Evolutionary conservation across 129 eudicot genomes (phyloP).

Genomic region (Flaveria trinervia): DNA sequence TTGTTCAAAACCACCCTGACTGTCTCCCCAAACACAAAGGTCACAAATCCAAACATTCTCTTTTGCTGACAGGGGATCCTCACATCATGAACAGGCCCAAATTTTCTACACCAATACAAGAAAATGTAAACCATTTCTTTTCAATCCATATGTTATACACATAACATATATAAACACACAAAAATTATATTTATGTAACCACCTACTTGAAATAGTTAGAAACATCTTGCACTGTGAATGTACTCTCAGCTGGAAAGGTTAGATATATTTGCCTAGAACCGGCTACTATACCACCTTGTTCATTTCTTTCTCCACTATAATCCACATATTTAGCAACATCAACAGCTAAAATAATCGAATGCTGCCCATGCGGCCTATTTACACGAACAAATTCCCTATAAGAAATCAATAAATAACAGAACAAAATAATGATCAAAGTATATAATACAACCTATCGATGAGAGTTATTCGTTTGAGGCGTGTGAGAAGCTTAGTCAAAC

Average conservation of each 20-base stretch:
- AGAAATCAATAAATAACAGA: neutral
- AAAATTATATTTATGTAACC: neutral
- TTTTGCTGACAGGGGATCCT: slow-evolving; percentile 88
- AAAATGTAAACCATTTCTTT: slow-evolving; percentile 15
- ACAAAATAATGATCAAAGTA: neutral
- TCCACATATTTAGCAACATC: slow-evolving; percentile 37
- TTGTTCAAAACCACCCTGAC: slow-evolving; percentile 61
- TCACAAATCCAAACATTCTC: slow-evolving; percentile 88
- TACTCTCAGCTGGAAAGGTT: slow-evolving; percentile 40
- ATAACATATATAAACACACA: neutral
- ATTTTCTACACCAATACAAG: slow-evolving; percentile 43
- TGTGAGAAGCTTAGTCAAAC: slow-evolving; percentile 89
- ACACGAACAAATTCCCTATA: slow-evolving; percentile 19
- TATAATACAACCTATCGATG: slow-evolving; percentile 60
- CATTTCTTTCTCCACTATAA: slow-evolving; percentile 35
- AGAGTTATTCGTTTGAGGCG: slow-evolving; percentile 66
- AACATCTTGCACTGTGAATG: slow-evolving; percentile 46
- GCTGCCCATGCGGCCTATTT: slow-evolving; percentile 48
- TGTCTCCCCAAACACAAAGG: slow-evolving; percentile 63
- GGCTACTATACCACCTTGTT: slow-evolving; percentile 45
- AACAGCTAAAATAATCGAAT: slow-evolving; percentile 38
- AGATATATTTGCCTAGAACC: slow-evolving; percentile 45
- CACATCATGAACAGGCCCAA: slow-evolving; percentile 85
- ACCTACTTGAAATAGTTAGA: slow-evolving; percentile 42
- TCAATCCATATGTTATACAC: neutral